Conservation (phyloP, 129 eudicot species). For the Centella asiatica region DNA sequence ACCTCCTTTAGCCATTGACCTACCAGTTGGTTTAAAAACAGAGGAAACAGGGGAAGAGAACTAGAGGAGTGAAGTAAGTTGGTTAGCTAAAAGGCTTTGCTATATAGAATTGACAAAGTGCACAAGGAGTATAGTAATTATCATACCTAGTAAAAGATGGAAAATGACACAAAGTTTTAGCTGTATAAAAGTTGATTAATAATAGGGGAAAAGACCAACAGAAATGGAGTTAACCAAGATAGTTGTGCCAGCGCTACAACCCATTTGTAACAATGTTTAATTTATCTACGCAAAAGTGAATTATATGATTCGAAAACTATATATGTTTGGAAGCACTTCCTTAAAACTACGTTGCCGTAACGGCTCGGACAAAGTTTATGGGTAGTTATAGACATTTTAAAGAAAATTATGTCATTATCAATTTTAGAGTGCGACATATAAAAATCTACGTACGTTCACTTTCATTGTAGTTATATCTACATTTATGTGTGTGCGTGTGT, state of each 20-base stretch:
- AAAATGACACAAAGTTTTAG: background rate
- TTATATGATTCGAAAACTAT: background rate
- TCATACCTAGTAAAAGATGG: background rate
- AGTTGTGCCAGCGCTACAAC: background rate
- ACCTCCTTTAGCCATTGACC: conserved; percentile 2
- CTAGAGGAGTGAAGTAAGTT: no score
- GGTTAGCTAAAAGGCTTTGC: background rate
- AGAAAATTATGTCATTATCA: no score
- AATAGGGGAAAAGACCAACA: background rate
- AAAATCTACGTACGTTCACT: no score
- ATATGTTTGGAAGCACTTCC: background rate
- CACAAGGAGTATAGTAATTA: background rate
- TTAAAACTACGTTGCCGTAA: background rate
- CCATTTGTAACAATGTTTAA: background rate
- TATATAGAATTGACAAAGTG: background rate
- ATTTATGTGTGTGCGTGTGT: no score
- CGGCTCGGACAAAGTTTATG: background rate
- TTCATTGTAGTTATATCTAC: no score
- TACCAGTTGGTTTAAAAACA: background rate
- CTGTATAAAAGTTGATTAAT: background rate
- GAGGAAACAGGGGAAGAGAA: background rate
- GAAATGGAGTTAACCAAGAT: background rate
- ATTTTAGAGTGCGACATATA: no score
- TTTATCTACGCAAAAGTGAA: background rate
- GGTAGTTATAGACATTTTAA: no score